Conservation (phyloP, 1,139 yeast species). For the Trichomonascaceae sp. region DNA sequence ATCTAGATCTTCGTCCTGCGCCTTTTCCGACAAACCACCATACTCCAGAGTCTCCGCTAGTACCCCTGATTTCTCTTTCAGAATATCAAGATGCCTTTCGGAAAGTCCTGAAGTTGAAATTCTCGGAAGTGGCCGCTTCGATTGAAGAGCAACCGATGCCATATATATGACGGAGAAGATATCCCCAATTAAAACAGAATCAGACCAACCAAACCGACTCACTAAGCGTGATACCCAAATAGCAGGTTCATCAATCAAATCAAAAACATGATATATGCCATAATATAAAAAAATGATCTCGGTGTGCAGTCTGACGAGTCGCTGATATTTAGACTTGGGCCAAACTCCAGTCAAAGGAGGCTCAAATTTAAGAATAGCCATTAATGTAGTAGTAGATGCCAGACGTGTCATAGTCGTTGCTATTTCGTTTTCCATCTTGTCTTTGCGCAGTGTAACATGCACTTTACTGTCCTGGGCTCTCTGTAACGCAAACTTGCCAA, state of each 20-base stretch:
- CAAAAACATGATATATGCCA: constrained; percentile 19
- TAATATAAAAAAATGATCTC: constrained; percentile 22
- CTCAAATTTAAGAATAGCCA: constrained; percentile 23
- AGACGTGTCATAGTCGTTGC: constrained; percentile 18
- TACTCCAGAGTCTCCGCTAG: background rate
- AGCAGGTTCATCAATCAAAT: constrained; percentile 18
- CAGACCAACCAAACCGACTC: constrained; percentile 25
- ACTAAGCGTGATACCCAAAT: constrained; percentile 17
- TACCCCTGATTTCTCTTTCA: constrained; percentile 15
- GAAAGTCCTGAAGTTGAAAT: constrained; percentile 27
- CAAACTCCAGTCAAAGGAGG: constrained; percentile 28
- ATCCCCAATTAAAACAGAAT: constrained; percentile 23
- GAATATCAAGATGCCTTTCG: constrained; percentile 16
- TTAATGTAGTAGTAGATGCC: constrained; percentile 15
- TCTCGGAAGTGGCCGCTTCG: constrained; percentile 27
- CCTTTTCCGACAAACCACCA: background rate
- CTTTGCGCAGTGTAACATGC: constrained; percentile 19
- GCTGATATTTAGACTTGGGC: constrained; percentile 25
- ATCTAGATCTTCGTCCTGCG: constrained; percentile 6
- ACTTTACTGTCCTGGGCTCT: constrained; percentile 21
- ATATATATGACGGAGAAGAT: constrained; percentile 27
- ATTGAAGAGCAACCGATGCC: constrained; percentile 23
- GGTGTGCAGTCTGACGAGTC: constrained; percentile 19
- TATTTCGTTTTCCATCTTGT: constrained; percentile 18
- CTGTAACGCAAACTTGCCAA: constrained; percentile 25